Evolutionary conservation across 139 green algal species (phyloP), one percentile per base, ranked within the genome.

Genomic region (Astrephomene gubernaculifera): DNA sequence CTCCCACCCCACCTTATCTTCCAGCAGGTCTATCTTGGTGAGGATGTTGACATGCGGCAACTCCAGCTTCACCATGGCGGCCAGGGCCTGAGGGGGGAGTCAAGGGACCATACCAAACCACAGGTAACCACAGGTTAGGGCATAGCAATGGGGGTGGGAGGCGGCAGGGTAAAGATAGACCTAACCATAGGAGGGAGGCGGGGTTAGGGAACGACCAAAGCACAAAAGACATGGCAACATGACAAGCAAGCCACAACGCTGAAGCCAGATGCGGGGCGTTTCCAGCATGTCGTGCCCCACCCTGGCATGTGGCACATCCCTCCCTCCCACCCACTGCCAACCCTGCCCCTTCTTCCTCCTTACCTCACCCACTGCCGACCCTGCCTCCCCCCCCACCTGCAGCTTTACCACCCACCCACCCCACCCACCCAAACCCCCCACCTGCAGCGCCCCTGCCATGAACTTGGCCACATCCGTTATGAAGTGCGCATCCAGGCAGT

Each of bases 61-160:
- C 93, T 99, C 97, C 72, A 99, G 92, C 86, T 96, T 94, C 14
- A 99, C 93, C 97, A 99, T 99, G 21, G 97, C 97, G 7, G 92
- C 88, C 33, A 98, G 82, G 21, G 95, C 95, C 84, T 95, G 89
- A 3, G 39, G 57, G 1, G 41, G 41, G 8, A 12, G 69, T n/a
- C n/a, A n/a, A n/a, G n/a, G n/a, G n/a, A n/a, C n/a, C n/a, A n/a
- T n/a, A n/a, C n/a, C n/a, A n/a, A n/a, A n/a, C n/a, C n/a, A n/a
- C n/a, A n/a, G n/a, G n/a, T n/a, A n/a, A n/a, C n/a, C n/a, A n/a
- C n/a, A n/a, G n/a, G n/a, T n/a, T n/a, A n/a, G n/a, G n/a, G n/a
- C n/a, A n/a, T n/a, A n/a, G n/a, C n/a, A n/a, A n/a, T n/a, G n/a
- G 53, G 53, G 53, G 35, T 39, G 39, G 65, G 65, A 25, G 33